Base-by-base conservation (phyloP, 192 early-diverging fungal genomes). In the Funneliformis mosseae region DNA sequence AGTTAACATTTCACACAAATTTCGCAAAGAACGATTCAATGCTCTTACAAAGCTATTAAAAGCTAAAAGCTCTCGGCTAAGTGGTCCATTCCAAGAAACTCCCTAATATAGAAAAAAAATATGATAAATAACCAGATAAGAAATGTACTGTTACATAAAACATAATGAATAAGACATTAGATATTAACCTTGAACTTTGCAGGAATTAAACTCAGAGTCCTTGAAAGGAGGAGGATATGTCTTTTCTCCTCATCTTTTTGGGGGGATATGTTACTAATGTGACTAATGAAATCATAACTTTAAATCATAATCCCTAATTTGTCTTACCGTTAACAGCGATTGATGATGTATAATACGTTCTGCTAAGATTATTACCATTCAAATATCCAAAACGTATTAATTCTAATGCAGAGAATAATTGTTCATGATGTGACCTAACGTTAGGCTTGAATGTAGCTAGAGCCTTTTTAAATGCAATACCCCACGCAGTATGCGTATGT, bases 41-140 rank as follows among this genome's bases (percentile, higher is more conserved):
- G 88, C 83, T 74, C 91, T 90, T n/a, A 86, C 90, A 67, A 92
- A 87, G 81, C 93, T 93, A 84, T 89, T 90, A 84, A 94, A 94
- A 16, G 88, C 91, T 41, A 95, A 84, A 50, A 94, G 77, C 71
- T 95, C 93, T 42, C 93, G 88, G 84, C 84, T 92, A 69, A 92
- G 85, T 8, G 89, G 88, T 12, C 88, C 94, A 76, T 85, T 80
- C 88, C 88, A 91, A 33, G 82, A 68, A 42, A 80, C 78, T 42
- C 85, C 88, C 87, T 90, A 81, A 39, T 50, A 72, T n/a, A n/a
- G n/a, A n/a, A 33, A 18, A 28, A 38, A 46, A 67, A 21, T 27
- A 50, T 39, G 42, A 61, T 48, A 72, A 67, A 64, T 25, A 69
- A 6, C 50, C 48, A 76, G 8, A 61, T 42, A 33, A 11, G 23